These are phyloP conservation scores for Tricladium varicosporioides DNA, from an alignment of 2,329 filamentous ascomycete genomes.

Conservation along the genomic window DNA sequence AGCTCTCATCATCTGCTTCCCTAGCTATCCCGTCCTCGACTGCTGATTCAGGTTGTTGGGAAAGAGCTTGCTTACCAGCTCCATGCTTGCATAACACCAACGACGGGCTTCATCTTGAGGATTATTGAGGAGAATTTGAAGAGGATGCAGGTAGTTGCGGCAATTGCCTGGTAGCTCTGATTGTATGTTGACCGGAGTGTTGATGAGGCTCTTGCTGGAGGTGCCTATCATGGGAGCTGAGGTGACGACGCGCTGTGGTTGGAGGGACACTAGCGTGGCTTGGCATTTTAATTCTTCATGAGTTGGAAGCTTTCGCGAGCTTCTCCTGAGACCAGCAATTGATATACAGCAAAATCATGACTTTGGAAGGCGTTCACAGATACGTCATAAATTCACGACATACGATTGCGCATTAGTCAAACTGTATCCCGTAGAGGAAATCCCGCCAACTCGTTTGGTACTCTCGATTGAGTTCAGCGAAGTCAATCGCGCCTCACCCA, in stretches of 20 bases:
- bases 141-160: background rate
- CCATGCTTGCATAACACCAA: slow-evolving; percentile 91
- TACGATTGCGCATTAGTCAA: too few species aligned
- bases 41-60: slow-evolving; percentile 6
- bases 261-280: background rate
- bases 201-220: slow-evolving; percentile 8
- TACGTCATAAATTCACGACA: too few species aligned
- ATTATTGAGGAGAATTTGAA: background rate
- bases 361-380: too few species aligned
- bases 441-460: too few species aligned
- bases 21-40: background rate
- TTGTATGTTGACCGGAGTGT: background rate
- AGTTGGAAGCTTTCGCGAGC: too few species aligned
- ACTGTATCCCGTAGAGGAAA: too few species aligned
- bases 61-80: slow-evolving; percentile 66
- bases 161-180: background rate
- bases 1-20: background rate
- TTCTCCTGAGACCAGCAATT: too few species aligned
- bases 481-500: too few species aligned
- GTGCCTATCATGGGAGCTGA: background rate
- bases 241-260: background rate
- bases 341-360: too few species aligned
- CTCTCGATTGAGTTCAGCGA: too few species aligned
- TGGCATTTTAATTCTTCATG: background rate
- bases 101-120: slow-evolving; percentile 81